Base-by-base conservation (phyloP, 306 rosid species). In the Styphnolobium japonicum region DNA sequence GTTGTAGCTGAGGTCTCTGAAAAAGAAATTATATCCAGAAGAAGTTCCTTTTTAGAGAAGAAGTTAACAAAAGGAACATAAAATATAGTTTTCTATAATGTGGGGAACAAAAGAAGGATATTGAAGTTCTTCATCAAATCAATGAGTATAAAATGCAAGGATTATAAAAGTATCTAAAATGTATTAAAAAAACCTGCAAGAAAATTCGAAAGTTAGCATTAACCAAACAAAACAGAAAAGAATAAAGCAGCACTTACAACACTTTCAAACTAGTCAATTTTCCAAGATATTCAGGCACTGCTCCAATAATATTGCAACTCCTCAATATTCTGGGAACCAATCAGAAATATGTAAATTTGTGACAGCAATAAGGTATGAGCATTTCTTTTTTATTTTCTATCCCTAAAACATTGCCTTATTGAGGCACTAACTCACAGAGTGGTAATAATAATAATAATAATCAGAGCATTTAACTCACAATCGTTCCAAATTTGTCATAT, bases 1-100 rank as follows among this genome's bases (percentile, higher is more conserved):
- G 83, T 91, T 91, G 67, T 79, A 85, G 85, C 92, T 86, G 67
- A 92, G 88, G 67, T 92, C 94, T 75, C 90, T 92, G 91, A 77
- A 77, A 64, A 56, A 23, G 37, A 76, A 64, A 29, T 15, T 68
- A 27, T 39, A 80, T 18, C 60, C 61, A 68, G 39, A 62, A 14
- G 19, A 76, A 18, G 80, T 46, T 62, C 4, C 42, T 46, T 56
- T 11, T 21, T 27, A 36, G 39, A 76, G 16, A 21, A 73, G 40
- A 33, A 11, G 11, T 15, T 2, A 15, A 61, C 2, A 0, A 48
- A 46, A 29, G 2, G 15, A 33, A 78, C 19, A 27, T 3, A 19
- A 51, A 61, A 51, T 4, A 7, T 37, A 62, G n/a, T n/a, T 65
- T 36, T 40, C 31, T 56, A 22, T 51, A 45, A 22, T 58, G 53